Evolutionary conservation across 345 rosid species (phyloP).

Genomic region (Nephelium lappaceum): DNA sequence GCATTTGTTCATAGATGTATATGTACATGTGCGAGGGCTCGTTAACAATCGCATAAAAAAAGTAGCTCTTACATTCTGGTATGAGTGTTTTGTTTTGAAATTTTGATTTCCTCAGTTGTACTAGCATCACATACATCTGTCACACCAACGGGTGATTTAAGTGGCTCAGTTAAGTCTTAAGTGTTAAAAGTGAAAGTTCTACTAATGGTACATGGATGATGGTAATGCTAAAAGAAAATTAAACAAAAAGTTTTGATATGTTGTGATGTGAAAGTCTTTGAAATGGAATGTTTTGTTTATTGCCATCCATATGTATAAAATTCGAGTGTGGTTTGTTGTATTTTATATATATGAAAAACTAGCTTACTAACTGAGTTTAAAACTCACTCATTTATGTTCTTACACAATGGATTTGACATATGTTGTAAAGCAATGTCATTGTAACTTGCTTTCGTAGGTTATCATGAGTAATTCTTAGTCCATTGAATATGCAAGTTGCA

Average conservation of each 20-base stretch:
- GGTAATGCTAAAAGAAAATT: no score
- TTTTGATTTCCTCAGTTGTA: not conserved
- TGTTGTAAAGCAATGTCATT: no score
- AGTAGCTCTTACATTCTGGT: no score
- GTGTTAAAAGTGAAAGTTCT: not conserved
- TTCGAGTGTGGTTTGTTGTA: not conserved
- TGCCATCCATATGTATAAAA: not conserved
- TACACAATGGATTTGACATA: no score
- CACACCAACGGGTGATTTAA: not conserved
- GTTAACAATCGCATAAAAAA: no score
- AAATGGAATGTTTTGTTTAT: not conserved
- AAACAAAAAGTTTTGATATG: not conserved
- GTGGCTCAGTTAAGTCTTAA: no score
- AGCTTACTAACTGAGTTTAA: no score
- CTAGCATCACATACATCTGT: not conserved
- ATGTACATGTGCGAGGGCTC: no score
- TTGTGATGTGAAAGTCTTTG: not conserved
- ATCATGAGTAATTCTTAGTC: not conserved
- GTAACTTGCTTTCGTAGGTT: no score
- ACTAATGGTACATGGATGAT: not conserved
- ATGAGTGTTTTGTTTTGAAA: not conserved
- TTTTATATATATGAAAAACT: no score
- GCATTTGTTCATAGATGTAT: not conserved
- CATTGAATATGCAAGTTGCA: not conserved
- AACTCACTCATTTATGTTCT: no score